Evolutionary conservation across 352 stramenopile species (phyloP).

Genomic region (Globisporangium orthogonon): DNA sequence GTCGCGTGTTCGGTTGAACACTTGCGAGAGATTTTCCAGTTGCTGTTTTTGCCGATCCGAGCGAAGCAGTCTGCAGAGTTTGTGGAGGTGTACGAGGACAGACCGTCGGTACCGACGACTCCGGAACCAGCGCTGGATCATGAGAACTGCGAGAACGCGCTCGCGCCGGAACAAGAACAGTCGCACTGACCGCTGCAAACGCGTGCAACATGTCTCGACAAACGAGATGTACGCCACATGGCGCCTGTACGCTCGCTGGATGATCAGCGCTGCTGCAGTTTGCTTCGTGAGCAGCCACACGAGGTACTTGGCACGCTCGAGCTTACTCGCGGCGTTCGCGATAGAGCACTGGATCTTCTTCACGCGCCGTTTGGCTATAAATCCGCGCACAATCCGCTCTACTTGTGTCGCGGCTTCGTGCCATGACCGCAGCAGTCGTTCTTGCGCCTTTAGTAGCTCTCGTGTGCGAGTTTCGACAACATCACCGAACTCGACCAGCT

Average conservation of each 20-base stretch:
- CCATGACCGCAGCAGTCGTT: conserved; percentile 33
- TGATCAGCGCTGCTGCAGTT: conserved; percentile 19
- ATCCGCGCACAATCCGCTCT: conserved; percentile 30
- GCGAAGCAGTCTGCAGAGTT: conserved; percentile 23
- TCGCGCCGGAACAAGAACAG: conserved; percentile 32
- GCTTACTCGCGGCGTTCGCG: conserved; percentile 19
- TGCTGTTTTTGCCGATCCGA: conserved; percentile 20
- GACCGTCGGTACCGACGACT: conserved; percentile 24
- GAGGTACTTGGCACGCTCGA: conserved; percentile 4
- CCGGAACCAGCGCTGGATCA: conserved; percentile 32
- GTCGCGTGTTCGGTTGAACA: conserved; percentile 20
- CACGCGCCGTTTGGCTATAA: conserved; percentile 27
- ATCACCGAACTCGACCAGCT: conserved; percentile 36
- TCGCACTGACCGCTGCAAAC: conserved; percentile 22
- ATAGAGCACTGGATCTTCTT: conserved; percentile 19
- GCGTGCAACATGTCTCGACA: conserved; percentile 18
- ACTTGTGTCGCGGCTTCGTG: conserved; percentile 27
- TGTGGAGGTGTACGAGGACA: conserved; percentile 19
- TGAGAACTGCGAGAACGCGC: conserved; percentile 16
- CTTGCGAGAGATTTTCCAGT: conserved; percentile 15
- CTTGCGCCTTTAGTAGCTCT: conserved; percentile 27
- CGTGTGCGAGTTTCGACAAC: conserved; percentile 28
- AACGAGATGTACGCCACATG: conserved; percentile 16
- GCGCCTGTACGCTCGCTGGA: conserved; percentile 30
- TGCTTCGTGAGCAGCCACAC: conserved; percentile 15